These are phyloP conservation scores for Suhomyces panamericanus DNA, from an alignment of 1,139 yeast genomes.

Conservation along the genomic window DNA sequence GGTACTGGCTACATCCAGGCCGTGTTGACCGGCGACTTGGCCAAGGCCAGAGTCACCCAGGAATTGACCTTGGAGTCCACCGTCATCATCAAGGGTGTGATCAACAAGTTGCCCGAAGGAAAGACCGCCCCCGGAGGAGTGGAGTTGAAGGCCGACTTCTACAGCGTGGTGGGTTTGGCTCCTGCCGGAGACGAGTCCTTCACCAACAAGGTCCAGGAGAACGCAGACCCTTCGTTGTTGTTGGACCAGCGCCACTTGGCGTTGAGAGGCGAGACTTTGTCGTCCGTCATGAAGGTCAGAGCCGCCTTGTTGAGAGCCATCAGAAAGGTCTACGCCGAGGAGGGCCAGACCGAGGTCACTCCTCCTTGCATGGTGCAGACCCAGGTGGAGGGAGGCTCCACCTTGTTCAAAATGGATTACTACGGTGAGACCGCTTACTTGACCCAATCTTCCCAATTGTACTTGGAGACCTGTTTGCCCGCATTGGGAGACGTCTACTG, in stretches of 20 bases:
- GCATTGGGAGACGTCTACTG: slow-evolving; percentile 96
- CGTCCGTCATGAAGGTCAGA: slow-evolving; percentile 95
- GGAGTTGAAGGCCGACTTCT: slow-evolving; percentile 88
- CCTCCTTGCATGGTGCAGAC: slow-evolving; percentile 99
- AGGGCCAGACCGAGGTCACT: slow-evolving; percentile 83
- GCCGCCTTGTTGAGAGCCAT: slow-evolving; percentile 72
- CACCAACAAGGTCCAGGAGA: slow-evolving; percentile 90
- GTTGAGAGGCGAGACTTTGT: slow-evolving; percentile 90
- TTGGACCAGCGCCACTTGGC: slow-evolving; percentile 94
- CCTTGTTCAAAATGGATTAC: slow-evolving; percentile 88
- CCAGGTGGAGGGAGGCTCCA: slow-evolving; percentile 99
- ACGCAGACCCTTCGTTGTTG: slow-evolving; percentile 88
- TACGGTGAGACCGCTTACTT: slow-evolving; percentile 96
- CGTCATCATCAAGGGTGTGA: slow-evolving; percentile 73
- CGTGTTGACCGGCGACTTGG: slow-evolving; percentile 86
- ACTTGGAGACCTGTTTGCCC: slow-evolving; percentile 94
- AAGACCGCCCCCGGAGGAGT: slow-evolving; percentile 98
- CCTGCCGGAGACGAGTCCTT: slow-evolving; percentile 96
- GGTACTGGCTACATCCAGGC: slow-evolving; percentile 91
- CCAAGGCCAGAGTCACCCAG: slow-evolving; percentile 81
- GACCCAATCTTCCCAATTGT: slow-evolving; percentile 96
- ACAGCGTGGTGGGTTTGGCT: slow-evolving; percentile 85
- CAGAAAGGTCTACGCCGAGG: slow-evolving; percentile 76
- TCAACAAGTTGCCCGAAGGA: slow-evolving; percentile 89
- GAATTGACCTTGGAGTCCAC: slow-evolving; percentile 89